A percentile compares a stretch with the other conserved stretches of the same genome.
Evolutionary conservation across 1,139 yeast species (phyloP).

Genomic region (Magnusiomyces ingens): DNA sequence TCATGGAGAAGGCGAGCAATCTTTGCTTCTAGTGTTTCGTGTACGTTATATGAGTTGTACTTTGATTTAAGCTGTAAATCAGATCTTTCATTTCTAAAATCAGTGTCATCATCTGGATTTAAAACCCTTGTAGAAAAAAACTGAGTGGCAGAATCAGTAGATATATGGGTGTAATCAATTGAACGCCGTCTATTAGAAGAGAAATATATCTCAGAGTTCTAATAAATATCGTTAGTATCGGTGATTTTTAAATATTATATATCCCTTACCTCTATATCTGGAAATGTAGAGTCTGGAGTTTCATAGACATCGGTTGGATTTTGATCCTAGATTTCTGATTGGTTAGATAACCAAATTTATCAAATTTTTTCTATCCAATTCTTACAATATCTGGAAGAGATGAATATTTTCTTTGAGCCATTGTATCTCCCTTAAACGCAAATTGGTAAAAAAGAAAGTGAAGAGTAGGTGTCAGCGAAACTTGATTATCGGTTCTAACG

Average conservation of each 20-base stretch:
- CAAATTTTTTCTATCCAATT: not conserved
- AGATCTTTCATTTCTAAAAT: constrained; percentile 5
- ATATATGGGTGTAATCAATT: constrained; percentile 7
- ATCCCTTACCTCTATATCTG: constrained; percentile 7
- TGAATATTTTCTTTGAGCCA: constrained; percentile 12
- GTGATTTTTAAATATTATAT: not conserved
- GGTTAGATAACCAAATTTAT: not conserved
- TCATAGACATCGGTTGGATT: constrained; percentile 15
- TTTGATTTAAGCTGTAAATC: not conserved
- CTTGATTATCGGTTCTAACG: no score
- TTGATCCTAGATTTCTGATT: constrained; percentile 9
- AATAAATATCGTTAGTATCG: not conserved
- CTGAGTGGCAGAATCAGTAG: constrained; percentile 3
- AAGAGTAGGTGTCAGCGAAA: no score
- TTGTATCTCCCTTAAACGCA: not conserved
- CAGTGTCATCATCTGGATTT: constrained; percentile 2
- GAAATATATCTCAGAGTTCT: not conserved
- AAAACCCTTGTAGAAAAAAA: constrained; percentile 9
- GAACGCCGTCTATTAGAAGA: constrained; percentile 8
- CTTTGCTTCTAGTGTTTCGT: constrained; percentile 12
- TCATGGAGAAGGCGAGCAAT: constrained; percentile 11
- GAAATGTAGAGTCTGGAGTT: constrained; percentile 7
- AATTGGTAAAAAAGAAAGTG: not conserved
- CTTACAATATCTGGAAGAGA: constrained; percentile 15
- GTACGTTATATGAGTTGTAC: constrained; percentile 6